Evolutionary conservation across 2,329 filamentous ascomycete genomes (phyloP), one percentile per base, ranked within the genome.

Genomic region (Alternaria brassicicola): DNA sequence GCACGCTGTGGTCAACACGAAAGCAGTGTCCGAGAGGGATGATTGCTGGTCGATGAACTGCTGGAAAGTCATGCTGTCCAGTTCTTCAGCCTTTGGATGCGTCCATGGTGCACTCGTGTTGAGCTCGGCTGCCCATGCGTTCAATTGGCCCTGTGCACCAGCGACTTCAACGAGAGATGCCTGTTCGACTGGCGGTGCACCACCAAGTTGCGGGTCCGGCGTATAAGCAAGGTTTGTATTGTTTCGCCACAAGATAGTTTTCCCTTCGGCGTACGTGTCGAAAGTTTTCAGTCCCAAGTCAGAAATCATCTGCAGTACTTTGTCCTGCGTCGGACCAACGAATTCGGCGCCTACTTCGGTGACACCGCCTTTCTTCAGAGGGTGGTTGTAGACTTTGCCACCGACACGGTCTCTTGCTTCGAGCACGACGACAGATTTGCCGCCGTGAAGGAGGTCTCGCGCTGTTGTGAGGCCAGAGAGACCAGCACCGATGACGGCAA

Each of bases 371-470:
- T 67, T 68, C n/a, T 55, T 53, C 21, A 69, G 46, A 21, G 49
- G 57, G 9, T 55, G 23, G 26, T 67, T 70, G 21, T 57, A 82
- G 0, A 81, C 84, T 69, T 85, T 86, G 6, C 84, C 84, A 0
- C 84, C 83, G 0, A 85, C 80, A 0, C 81, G 78, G 38, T 83
- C 76, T 4, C 79, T 75, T 1, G 83, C 83, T 62, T 86, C 84
- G 1, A 86, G 70, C 0, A 86, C 75, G 0, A 80, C 55, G n/a
- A 75, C 73, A 0, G 76, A 77, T 5, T 81, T 66, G 1, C 79
- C 79, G 0, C 76, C 75, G 1, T 67, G 49, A 4, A 76, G 66
- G 3, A 82, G 9, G 80, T 74, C 17, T 75, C 78, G 17, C 1
- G 69, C 66, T 21, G 72, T 64, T 2, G 61, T 53, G 8, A 74